Evolutionary conservation across 441 rosid species (phyloP).

Genomic region (Flueggea neowawraea): DNA sequence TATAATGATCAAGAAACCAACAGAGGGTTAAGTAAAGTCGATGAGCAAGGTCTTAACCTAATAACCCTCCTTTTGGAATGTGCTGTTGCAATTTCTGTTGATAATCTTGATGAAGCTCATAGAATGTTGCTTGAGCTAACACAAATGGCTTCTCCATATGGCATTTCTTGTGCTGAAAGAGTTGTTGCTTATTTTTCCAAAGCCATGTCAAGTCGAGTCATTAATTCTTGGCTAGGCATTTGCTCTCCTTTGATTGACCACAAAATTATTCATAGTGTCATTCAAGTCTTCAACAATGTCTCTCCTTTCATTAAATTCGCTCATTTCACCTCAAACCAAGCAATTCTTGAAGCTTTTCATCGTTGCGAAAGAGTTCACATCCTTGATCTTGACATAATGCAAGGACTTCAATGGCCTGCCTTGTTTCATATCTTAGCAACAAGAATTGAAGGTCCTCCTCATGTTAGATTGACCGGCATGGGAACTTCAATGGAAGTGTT

Average conservation of each 20-base stretch:
- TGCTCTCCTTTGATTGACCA: constrained; percentile 50
- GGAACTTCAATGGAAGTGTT: constrained; percentile 52
- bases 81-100: constrained; percentile 61
- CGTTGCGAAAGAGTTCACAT: constrained; percentile 51
- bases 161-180: constrained; percentile 53
- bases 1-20: constrained; percentile 4
- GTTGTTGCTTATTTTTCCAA: constrained; percentile 63
- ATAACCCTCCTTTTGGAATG: constrained; percentile 52
- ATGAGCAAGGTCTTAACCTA: constrained; percentile 43
- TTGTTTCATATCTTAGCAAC: constrained; percentile 65
- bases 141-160: constrained; percentile 66
- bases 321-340: constrained; percentile 72
- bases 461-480: constrained; percentile 53
- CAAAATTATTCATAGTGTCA: constrained; percentile 29
- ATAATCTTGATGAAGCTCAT: constrained; percentile 61
- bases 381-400: constrained; percentile 68
- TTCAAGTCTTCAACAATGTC: constrained; percentile 57
- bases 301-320: constrained; percentile 68
- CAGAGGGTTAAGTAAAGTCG: constrained; percentile 15
- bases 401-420: constrained; percentile 78
- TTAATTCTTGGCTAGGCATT: constrained; percentile 65
- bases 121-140: constrained; percentile 59
- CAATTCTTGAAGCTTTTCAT: constrained; percentile 65
- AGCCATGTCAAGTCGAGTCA: constrained; percentile 60
- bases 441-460: constrained; percentile 58